phyloP scores from a whole-genome alignment of 768 basidiomycete genomes.

The Xerocomellus amylosporus region DNA sequence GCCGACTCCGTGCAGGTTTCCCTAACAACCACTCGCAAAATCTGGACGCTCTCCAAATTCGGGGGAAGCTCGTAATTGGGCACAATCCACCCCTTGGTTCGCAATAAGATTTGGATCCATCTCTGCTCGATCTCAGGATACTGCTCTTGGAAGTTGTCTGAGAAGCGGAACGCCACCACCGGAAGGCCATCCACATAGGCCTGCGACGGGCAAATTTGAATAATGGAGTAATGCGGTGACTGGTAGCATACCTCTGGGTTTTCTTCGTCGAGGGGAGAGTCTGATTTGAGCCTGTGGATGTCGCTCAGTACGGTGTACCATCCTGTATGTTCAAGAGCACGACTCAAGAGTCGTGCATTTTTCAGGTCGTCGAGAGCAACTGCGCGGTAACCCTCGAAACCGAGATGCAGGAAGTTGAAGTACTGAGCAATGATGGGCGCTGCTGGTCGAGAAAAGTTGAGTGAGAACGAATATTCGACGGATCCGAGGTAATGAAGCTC shows the following conservation, averaged over 20 bases:
- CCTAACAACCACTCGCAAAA: constrained; percentile 60
- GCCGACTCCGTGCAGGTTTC: constrained; percentile 54
- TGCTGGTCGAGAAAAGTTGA: constrained; percentile 61
- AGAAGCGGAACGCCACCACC: constrained; percentile 54
- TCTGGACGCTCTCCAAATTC: constrained; percentile 47
- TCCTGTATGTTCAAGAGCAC: constrained; percentile 57
- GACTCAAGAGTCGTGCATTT: constrained; percentile 64
- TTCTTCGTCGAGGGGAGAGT: constrained; percentile 42
- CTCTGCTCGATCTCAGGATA: constrained; percentile 57
- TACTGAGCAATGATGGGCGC: constrained; percentile 61
- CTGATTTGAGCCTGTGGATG: constrained; percentile 45
- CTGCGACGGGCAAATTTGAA: constrained; percentile 15
- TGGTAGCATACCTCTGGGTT: constrained; percentile 50
- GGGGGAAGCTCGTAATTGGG: constrained; percentile 62
- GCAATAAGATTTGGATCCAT: constrained; percentile 52
- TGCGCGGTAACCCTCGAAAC: constrained; percentile 50
- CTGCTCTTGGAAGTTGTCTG: constrained; percentile 48
- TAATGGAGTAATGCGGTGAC: neutral
- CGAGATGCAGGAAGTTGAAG: constrained; percentile 63
- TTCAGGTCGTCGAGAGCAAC: constrained; percentile 48
- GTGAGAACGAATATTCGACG: constrained; percentile 73
- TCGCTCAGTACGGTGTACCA: constrained; percentile 53
- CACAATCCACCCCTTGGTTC: constrained; percentile 55
- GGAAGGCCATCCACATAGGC: constrained; percentile 50
- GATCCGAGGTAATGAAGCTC: constrained; percentile 51